Evolutionary conservation across 2,329 filamentous ascomycete species (phyloP).

Genomic region (Colletotrichum abscissum): DNA sequence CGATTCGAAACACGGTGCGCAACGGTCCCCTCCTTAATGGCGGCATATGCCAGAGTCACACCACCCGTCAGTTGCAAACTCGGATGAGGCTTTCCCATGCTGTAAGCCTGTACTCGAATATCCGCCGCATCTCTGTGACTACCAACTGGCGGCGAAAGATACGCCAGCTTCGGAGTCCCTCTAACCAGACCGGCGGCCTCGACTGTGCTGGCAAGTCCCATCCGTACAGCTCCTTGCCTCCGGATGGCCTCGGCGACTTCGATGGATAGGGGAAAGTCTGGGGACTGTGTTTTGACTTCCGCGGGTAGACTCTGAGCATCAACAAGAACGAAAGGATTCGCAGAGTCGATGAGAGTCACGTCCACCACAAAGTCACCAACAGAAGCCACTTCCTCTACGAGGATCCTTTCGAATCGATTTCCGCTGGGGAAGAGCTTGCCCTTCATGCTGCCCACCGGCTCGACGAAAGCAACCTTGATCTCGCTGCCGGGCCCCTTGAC

Average conservation of each 20-base stretch:
- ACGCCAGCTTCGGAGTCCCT: slow-evolving; percentile 65
- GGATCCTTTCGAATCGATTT: slow-evolving; percentile 56
- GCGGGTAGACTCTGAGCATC: slow-evolving; percentile 57
- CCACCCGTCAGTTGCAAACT: slow-evolving; percentile 65
- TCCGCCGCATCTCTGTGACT: slow-evolving; percentile 41
- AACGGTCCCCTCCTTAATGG: slow-evolving; percentile 54
- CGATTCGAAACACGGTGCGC: slow-evolving; percentile 38
- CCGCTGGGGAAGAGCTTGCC: slow-evolving; percentile 69
- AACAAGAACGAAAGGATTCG: slow-evolving; percentile 61
- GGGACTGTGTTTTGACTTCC: slow-evolving; percentile 53
- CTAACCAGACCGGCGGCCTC: slow-evolving; percentile 45
- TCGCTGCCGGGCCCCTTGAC: slow-evolving; percentile 64
- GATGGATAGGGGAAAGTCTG: slow-evolving; percentile 43
- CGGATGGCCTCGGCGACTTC: slow-evolving; percentile 62
- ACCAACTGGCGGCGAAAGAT: slow-evolving; percentile 53
- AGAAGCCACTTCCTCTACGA: slow-evolving; percentile 47
- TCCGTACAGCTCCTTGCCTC: slow-evolving; percentile 62
- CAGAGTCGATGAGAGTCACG: slow-evolving; percentile 48
- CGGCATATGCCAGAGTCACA: slow-evolving; percentile 58
- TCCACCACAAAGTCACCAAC: slow-evolving; percentile 43
- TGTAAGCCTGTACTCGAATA: slow-evolving; percentile 58
- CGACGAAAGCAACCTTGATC: slow-evolving; percentile 68
- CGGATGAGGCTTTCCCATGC: slow-evolving; percentile 62
- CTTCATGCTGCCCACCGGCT: slow-evolving; percentile 71
- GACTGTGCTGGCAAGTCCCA: slow-evolving; percentile 62